phyloP scores from a whole-genome alignment of 2,329 filamentous ascomycete species.

The Colletotrichum ledebouriae region DNA sequence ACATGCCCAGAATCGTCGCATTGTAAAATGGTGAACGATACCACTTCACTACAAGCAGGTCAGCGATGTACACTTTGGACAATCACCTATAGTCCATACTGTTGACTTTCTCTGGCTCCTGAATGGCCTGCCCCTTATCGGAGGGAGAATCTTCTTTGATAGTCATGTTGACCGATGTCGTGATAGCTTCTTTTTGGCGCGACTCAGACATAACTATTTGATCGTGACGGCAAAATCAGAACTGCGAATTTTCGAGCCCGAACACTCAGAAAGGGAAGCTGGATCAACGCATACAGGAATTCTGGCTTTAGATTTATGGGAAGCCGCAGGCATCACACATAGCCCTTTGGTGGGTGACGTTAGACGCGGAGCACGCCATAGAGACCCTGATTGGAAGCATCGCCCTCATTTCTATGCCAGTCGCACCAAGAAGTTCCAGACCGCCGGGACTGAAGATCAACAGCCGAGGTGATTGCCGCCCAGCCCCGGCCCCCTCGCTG shows the following conservation, averaged over 20 bases:
- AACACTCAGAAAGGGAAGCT: not conserved
- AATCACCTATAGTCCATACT: not conserved
- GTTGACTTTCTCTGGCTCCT: not conserved
- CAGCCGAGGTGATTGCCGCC: too few relatives aligned
- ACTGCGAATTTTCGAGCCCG: too few relatives aligned
- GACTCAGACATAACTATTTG: too few relatives aligned
- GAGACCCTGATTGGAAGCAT: not conserved
- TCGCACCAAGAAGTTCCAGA: too few relatives aligned
- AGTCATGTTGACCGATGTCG: not conserved
- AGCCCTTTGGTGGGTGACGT: slow-evolving; percentile 7
- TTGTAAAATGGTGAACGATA: slow-evolving; percentile 48
- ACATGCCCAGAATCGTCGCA: slow-evolving; percentile 48
- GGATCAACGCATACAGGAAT: not conserved
- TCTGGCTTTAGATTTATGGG: slow-evolving; percentile 10
- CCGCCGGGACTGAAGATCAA: too few relatives aligned
- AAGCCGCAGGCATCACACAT: not conserved
- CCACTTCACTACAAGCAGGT: slow-evolving; percentile 42
- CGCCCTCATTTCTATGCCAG: too few relatives aligned
- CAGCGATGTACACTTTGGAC: not conserved
- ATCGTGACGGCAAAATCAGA: not conserved
- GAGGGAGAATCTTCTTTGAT: slow-evolving; percentile 1
- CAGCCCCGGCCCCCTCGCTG: not conserved
- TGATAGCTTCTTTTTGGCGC: not conserved
- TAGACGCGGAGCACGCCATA: slow-evolving; percentile 36
- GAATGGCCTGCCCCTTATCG: not conserved